Conservation (phyloP, 768 basidiomycete species). For the Glaciozyma antarctica region DNA sequence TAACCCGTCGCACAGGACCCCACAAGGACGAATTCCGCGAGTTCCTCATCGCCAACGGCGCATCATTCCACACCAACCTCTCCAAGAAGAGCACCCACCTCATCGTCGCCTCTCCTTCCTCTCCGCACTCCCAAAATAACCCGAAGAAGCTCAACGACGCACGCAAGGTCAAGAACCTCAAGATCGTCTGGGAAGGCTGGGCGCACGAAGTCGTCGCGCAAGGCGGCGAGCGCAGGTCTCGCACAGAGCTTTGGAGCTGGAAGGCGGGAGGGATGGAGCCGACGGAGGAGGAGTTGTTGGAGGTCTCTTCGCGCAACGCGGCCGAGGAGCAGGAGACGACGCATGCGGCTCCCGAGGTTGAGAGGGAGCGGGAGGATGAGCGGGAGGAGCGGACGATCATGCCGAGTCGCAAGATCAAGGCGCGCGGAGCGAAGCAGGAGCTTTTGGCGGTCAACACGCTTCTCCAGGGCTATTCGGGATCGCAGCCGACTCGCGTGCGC, state of each 20-base stretch:
- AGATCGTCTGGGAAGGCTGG: conserved; percentile 28
- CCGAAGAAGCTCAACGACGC: conserved; percentile 15
- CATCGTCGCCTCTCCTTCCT: conserved; percentile 22
- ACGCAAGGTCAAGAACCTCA: not conserved
- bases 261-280: not conserved
- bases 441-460: not conserved
- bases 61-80: not conserved
- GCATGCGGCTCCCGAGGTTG: not conserved
- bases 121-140: conserved; percentile 14
- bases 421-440: not conserved
- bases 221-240: conserved; percentile 5
- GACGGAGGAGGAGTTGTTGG: not conserved
- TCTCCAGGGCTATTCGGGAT: not conserved
- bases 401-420: not conserved
- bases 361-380: not conserved
- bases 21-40: conserved; percentile 7
- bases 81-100: conserved; percentile 7
- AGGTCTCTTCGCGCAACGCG: not conserved
- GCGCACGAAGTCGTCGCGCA: conserved; percentile 12
- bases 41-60: conserved; percentile 5
- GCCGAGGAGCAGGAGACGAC: not conserved
- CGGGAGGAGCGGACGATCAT: not conserved
- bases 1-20: not conserved
- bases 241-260: conserved; percentile 7
- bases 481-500: too few species aligned